These are phyloP conservation scores for Capsicum rhomboideum DNA, from an alignment of 257 asterid species.

Conservation along the genomic window DNA sequence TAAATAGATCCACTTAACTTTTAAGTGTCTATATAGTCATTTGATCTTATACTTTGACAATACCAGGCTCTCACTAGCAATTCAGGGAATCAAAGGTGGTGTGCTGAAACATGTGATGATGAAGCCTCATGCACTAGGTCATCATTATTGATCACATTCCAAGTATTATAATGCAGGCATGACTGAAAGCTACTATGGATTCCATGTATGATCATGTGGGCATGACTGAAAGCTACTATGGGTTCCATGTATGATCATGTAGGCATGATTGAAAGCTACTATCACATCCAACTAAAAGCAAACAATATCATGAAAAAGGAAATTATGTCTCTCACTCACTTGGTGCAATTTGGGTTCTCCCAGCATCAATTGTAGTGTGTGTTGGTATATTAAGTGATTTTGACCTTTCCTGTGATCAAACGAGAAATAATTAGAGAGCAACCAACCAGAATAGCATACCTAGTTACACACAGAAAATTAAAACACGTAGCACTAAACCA, in stretches of 20 bases:
- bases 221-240: background rate
- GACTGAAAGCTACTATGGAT: background rate
- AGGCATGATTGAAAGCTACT: background rate
- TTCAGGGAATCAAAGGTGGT: background rate
- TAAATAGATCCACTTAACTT: background rate
- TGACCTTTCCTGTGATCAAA: constrained; percentile 59
- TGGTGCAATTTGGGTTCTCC: constrained; percentile 97
- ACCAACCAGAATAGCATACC: background rate
- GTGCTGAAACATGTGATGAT: too few relatives aligned
- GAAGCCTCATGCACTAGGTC: background rate
- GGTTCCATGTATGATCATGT: background rate
- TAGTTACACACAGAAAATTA: background rate
- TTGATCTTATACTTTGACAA: background rate
- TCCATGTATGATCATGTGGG: background rate
- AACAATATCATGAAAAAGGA: background rate
- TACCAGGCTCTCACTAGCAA: background rate
- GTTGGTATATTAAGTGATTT: constrained; percentile 70
- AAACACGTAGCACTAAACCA: background rate
- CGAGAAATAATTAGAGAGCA: background rate
- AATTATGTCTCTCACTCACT: constrained; percentile 41
- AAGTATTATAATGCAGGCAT: background rate
- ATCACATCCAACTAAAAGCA: background rate
- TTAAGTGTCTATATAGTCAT: background rate
- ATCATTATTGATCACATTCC: background rate
- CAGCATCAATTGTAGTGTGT: constrained; percentile 86